phyloP scores from a whole-genome alignment of 352 stramenopile species.

The Globisporangium cystogenes region DNA sequence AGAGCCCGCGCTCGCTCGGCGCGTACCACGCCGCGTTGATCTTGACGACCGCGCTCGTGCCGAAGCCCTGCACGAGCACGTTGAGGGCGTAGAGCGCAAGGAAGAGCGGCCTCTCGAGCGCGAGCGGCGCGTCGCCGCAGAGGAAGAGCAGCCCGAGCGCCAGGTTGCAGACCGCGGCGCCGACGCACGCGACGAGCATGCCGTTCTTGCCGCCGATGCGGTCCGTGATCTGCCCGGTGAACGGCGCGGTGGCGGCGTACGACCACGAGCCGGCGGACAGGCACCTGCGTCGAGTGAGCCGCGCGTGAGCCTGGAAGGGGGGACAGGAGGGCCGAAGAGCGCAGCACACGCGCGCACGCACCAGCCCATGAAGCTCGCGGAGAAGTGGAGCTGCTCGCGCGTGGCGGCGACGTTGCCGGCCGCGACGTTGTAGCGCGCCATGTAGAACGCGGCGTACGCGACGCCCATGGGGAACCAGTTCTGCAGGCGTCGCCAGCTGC shows the following conservation, averaged over 20 bases:
- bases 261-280: conserved; percentile 67
- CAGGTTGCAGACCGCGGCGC: conserved; percentile 59
- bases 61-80: conserved; percentile 67
- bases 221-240: conserved; percentile 69
- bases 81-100: conserved; percentile 59
- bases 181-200: conserved; percentile 65
- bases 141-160: conserved; percentile 50
- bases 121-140: conserved; percentile 21
- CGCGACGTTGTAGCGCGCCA: conserved; percentile 69
- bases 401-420: conserved; percentile 61
- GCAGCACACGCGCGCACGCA: conserved; percentile 16
- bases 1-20: conserved; percentile 55
- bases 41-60: conserved; percentile 81
- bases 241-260: conserved; percentile 62
- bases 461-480: conserved; percentile 79
- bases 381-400: conserved; percentile 46
- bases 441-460: conserved; percentile 75
- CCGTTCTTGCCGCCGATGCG: conserved; percentile 61
- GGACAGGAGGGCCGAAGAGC: not conserved
- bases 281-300: conserved; percentile 22
- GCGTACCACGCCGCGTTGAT: conserved; percentile 76
- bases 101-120: conserved; percentile 37
- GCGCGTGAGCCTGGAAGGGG: not conserved
- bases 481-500: conserved; percentile 44
- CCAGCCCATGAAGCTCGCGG: conserved; percentile 71